phyloP scores from a whole-genome alignment of 2,329 filamentous ascomycete genomes.

The Eurotiales sp. region DNA sequence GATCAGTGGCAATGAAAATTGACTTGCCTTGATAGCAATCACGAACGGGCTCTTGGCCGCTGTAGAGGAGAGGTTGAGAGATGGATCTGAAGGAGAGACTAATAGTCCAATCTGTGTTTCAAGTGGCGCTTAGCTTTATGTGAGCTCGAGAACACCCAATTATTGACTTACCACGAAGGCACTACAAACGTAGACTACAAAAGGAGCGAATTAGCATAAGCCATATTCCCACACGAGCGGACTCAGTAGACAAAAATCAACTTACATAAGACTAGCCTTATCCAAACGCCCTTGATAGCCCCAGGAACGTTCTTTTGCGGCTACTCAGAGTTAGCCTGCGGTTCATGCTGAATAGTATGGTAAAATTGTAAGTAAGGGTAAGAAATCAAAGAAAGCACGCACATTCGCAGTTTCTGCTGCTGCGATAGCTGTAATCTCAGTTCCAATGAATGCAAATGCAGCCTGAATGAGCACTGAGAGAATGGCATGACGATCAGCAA shows the following conservation, averaged over 20 bases:
- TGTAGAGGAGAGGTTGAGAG: conserved; percentile 32
- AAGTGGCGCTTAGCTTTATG: not conserved
- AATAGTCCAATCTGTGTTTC: conserved; percentile 16
- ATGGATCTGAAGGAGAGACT: conserved; percentile 18
- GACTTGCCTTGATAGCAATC: conserved; percentile 31
- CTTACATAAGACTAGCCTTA: conserved; percentile 18
- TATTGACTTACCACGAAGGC: conserved; percentile 6
- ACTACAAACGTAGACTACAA: conserved; percentile 10
- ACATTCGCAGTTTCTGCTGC: conserved; percentile 19
- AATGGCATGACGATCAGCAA: not conserved
- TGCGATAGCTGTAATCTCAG: conserved; percentile 20
- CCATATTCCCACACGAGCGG: too few relatives aligned
- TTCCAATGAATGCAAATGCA: conserved; percentile 20
- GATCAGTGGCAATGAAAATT: too few relatives aligned
- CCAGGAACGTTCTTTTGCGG: conserved; percentile 18
- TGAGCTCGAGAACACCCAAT: too few relatives aligned
- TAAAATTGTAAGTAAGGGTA: not conserved
- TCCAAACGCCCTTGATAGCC: conserved; percentile 20
- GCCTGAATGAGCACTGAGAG: conserved; percentile 18
- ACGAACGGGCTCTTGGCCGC: conserved; percentile 49
- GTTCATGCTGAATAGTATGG: too few relatives aligned
- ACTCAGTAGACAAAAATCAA: too few relatives aligned
- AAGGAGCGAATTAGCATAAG: not conserved
- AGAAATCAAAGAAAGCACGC: not conserved
- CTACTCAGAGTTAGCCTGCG: conserved; percentile 11